Conservation (phyloP, 2,329 filamentous ascomycete genomes). For the Cryphonectria carpinicola region DNA sequence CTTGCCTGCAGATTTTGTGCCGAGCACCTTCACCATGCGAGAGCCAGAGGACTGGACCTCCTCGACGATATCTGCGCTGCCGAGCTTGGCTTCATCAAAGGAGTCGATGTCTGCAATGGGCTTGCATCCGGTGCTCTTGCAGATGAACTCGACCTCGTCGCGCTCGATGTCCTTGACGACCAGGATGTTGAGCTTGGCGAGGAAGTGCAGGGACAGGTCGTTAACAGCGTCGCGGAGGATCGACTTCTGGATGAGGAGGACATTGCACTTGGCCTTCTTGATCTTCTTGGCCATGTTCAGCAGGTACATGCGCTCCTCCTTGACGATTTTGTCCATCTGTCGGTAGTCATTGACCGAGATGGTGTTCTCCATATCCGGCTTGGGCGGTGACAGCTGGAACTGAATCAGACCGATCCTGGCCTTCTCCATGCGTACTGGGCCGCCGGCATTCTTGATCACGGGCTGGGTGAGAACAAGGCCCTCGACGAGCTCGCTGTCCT, state of each 20-base stretch:
- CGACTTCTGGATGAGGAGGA: conserved; percentile 96
- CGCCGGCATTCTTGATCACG: conserved; percentile 91
- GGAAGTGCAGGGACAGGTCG: conserved; percentile 94
- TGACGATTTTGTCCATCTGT: conserved; percentile 99
- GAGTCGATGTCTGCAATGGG: conserved; percentile 98
- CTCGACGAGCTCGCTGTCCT: conserved; percentile 96
- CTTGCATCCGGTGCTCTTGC: conserved; percentile 99
- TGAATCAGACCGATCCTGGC: conserved; percentile 95
- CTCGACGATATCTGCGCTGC: conserved; percentile 89
- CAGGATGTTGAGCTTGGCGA: conserved; percentile 94
- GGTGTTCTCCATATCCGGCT: conserved; percentile 99
- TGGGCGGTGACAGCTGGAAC: conserved; percentile 97
- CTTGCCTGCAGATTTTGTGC: conserved; percentile 81
- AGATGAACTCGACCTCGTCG: conserved; percentile 98
- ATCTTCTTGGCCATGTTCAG: conserved; percentile 99
- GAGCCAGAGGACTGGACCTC: conserved; percentile 86
- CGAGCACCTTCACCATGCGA: conserved; percentile 92
- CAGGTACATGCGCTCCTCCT: conserved; percentile 97
- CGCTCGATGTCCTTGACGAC: conserved; percentile 97
- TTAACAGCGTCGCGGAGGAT: conserved; percentile 98
- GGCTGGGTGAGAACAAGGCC: conserved; percentile 90
- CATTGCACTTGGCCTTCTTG: conserved; percentile 99
- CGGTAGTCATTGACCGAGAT: conserved; percentile 99
- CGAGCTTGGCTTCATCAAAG: conserved; percentile 98
- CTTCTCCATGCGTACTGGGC: conserved; percentile 93